A percentile compares a stretch with the other conserved stretches of the same genome.
Conservation (phyloP, 2,329 filamentous ascomycete species). For the Pestalotiopsis sp. region DNA sequence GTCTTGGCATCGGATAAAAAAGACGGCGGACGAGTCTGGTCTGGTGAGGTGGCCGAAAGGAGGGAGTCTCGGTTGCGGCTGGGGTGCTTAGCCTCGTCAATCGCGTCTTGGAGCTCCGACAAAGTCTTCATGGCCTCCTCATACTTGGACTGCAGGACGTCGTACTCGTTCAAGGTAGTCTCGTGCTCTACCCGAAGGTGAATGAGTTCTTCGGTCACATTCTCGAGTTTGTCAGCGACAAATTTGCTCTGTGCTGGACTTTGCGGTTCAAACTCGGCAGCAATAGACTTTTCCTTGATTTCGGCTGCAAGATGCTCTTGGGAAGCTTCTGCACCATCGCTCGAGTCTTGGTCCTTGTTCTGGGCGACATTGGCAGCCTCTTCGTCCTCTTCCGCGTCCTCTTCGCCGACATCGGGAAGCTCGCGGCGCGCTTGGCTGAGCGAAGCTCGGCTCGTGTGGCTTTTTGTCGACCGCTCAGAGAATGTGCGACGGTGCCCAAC, state of each 20-base stretch:
- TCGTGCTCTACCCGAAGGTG: constrained; percentile 92
- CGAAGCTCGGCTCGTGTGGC: constrained; percentile 52
- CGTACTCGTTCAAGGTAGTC: constrained; percentile 77
- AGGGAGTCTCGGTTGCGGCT: constrained; percentile 57
- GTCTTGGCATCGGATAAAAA: constrained; percentile 81
- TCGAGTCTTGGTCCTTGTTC: constrained; percentile 13
- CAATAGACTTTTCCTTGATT: constrained; percentile 10
- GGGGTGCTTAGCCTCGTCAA: constrained; percentile 77
- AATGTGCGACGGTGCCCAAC: constrained; percentile 46
- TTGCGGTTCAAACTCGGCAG: constrained; percentile 51
- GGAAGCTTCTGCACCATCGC: not conserved
- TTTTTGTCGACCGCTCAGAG: constrained; percentile 57
- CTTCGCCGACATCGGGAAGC: constrained; percentile 56
- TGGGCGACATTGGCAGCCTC: constrained; percentile 21
- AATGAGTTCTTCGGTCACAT: constrained; percentile 86
- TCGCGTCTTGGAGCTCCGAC: constrained; percentile 81
- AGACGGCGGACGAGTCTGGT: constrained; percentile 67
- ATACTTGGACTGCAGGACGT: constrained; percentile 84
- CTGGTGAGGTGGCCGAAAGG: constrained; percentile 54
- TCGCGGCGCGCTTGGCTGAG: constrained; percentile 52
- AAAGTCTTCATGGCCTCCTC: constrained; percentile 83
- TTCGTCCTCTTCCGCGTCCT: constrained; percentile 38
- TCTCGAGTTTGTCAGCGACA: constrained; percentile 90
- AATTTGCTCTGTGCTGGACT: constrained; percentile 83
- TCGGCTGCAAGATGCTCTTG: constrained; percentile 15